Evolutionary conservation across 805 yeast species (phyloP).

Genomic region (Candida tammaniensis): DNA sequence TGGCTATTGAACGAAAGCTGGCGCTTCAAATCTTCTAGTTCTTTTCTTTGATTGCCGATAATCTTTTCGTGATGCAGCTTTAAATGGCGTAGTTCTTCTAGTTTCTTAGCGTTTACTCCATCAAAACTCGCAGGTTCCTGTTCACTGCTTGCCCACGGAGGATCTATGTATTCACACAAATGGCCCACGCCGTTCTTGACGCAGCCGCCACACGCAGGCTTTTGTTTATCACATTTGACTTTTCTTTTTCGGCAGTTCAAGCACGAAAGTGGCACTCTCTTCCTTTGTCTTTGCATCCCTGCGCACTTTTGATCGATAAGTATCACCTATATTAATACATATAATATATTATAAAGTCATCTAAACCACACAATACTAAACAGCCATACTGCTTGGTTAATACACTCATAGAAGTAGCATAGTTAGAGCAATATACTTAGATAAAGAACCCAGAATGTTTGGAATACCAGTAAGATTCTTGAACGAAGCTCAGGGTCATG

Average conservation of each 20-base stretch:
- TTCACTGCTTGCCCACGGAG: slow-evolving; percentile 28
- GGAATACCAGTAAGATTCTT: slow-evolving; percentile 84
- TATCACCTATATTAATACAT: not conserved
- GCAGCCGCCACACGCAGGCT: slow-evolving; percentile 43
- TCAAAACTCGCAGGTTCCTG: not conserved
- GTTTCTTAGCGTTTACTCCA: slow-evolving; percentile 1
- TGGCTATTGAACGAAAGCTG: slow-evolving; percentile 22
- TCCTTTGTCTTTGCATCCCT: slow-evolving; percentile 19
- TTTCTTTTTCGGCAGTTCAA: slow-evolving; percentile 39
- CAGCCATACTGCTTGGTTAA: not conserved
- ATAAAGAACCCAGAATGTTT: too few relatives aligned
- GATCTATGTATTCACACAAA: slow-evolving; percentile 39
- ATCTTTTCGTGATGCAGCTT: slow-evolving; percentile 19
- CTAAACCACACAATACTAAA: not conserved
- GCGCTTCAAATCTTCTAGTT: slow-evolving; percentile 31
- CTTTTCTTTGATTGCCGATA: slow-evolving; percentile 24
- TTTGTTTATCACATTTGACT: slow-evolving; percentile 42
- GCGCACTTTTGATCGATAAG: not conserved
- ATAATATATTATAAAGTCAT: too few relatives aligned
- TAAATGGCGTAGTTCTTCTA: slow-evolving; percentile 18
- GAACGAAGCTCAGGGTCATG: slow-evolving; percentile 87
- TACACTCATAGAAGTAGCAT: not conserved
- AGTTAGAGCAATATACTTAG: too few relatives aligned
- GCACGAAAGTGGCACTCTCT: slow-evolving; percentile 40
- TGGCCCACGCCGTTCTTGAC: slow-evolving; percentile 38